These are phyloP conservation scores for Cenchrus purpureus DNA, from an alignment of 176 grass and related monocot species.

Conservation along the genomic window DNA sequence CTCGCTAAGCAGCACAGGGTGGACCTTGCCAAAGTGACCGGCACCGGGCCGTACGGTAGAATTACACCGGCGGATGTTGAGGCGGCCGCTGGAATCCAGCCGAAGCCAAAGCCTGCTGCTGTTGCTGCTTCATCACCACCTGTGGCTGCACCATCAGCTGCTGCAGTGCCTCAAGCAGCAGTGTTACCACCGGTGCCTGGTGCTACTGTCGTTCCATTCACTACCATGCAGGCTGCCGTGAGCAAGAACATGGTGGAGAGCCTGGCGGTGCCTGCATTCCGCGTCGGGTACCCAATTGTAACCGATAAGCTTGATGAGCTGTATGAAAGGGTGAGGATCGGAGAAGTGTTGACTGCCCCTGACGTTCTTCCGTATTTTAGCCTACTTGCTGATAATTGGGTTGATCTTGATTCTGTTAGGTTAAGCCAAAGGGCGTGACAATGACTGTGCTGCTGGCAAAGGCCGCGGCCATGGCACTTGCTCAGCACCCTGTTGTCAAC, in stretches of 20 bases:
- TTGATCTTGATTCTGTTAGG: constrained; percentile 44
- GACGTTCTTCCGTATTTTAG: constrained; percentile 6
- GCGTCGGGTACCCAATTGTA: constrained; percentile 78
- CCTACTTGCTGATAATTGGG: background rate
- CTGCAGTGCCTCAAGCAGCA: constrained; percentile 41
- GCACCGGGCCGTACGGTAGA: constrained; percentile 73
- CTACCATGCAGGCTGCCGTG: constrained; percentile 80
- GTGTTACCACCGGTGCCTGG: constrained; percentile 65
- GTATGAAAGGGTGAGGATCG: constrained; percentile 76
- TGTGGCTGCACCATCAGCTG: constrained; percentile 36
- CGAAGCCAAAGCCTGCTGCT: constrained; percentile 48
- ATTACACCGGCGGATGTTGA: constrained; percentile 84
- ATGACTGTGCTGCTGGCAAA: constrained; percentile 92
- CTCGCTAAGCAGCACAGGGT: constrained; percentile 93
- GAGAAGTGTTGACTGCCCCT: background rate
- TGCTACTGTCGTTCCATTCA: constrained; percentile 82
- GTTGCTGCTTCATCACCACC: constrained; percentile 42
- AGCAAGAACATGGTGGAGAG: constrained; percentile 99
- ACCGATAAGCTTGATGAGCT: constrained; percentile 80
- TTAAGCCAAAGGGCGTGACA: constrained; percentile 94
- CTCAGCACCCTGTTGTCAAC: constrained; percentile 83
- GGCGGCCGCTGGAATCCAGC: constrained; percentile 74
- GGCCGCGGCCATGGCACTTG: constrained; percentile 82
- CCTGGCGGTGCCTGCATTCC: constrained; percentile 77
- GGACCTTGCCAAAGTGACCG: constrained; percentile 70